These are phyloP conservation scores for Salisapilia sapeloensis DNA, from an alignment of 352 stramenopile genomes.

Conservation along the genomic window DNA sequence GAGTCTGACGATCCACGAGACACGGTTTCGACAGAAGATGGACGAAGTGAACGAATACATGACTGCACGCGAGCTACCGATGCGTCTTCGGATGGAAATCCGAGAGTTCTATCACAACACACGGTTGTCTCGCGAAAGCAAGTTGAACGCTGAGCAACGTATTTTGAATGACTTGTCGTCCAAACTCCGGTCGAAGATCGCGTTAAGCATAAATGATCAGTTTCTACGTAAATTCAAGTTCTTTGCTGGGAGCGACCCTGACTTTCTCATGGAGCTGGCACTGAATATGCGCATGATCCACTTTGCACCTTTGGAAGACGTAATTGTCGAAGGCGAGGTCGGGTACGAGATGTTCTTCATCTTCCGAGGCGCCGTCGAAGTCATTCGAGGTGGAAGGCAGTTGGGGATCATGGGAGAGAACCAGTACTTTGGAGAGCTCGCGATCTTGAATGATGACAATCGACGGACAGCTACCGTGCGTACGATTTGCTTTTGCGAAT, in stretches of 20 bases:
- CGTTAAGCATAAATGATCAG: slow-evolving; percentile 56
- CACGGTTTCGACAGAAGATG: slow-evolving; percentile 43
- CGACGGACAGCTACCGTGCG: slow-evolving; percentile 36
- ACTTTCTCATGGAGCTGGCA: slow-evolving; percentile 63
- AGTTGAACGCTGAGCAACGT: slow-evolving; percentile 35
- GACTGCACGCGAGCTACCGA: slow-evolving; percentile 40
- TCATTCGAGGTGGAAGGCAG: slow-evolving; percentile 19
- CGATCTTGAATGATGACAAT: slow-evolving; percentile 44
- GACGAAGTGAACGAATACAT: slow-evolving; percentile 75
- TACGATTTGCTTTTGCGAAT: slow-evolving; percentile 56
- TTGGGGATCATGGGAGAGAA: slow-evolving; percentile 46
- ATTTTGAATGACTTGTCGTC: slow-evolving; percentile 50
- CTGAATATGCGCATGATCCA: slow-evolving; percentile 67
- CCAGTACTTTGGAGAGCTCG: slow-evolving; percentile 69
- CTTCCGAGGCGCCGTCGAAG: slow-evolving; percentile 52
- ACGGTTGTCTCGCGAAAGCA: slow-evolving; percentile 39
- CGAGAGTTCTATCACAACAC: slow-evolving; percentile 68
- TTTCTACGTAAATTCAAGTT: slow-evolving; percentile 65
- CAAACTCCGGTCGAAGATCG: slow-evolving; percentile 59
- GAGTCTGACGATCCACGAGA: slow-evolving; percentile 46
- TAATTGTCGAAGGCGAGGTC: slow-evolving; percentile 52
- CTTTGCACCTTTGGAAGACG: slow-evolving; percentile 38
- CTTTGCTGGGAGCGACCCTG: slow-evolving; percentile 50
- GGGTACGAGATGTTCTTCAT: slow-evolving; percentile 64
- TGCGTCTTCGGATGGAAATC: slow-evolving; percentile 52